These are phyloP conservation scores for Ceratocystiopsis sp. DNA, from an alignment of 2,329 filamentous ascomycete genomes.

Conservation along the genomic window DNA sequence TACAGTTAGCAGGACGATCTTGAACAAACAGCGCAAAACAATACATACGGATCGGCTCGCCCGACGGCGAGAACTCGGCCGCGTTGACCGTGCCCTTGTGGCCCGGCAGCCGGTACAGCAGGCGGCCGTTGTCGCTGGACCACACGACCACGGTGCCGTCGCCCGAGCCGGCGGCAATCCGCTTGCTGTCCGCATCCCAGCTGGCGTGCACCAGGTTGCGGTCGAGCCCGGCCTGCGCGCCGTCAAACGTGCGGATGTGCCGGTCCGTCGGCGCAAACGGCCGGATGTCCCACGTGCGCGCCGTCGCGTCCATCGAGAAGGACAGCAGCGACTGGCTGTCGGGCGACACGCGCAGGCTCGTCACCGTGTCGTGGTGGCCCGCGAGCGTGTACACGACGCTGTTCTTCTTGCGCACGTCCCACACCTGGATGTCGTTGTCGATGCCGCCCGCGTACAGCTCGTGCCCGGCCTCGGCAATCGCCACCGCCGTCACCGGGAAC, in stretches of 20 bases:
- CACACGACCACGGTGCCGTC: slow-evolving; percentile 86
- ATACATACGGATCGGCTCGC: slow-evolving; percentile 80
- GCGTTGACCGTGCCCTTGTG: slow-evolving; percentile 93
- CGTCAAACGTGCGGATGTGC: slow-evolving; percentile 76
- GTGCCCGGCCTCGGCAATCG: slow-evolving; percentile 84
- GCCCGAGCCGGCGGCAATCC: slow-evolving; percentile 73
- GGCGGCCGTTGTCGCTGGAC: slow-evolving; percentile 74
- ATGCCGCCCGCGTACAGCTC: slow-evolving; percentile 91
- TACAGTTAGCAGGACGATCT: slow-evolving; percentile 18
- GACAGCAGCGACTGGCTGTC: slow-evolving; percentile 83
- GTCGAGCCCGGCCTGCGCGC: slow-evolving; percentile 73
- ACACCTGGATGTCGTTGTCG: slow-evolving; percentile 93
- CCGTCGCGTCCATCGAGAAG: slow-evolving; percentile 86
- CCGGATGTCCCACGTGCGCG: slow-evolving; percentile 87
- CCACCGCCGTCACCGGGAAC: slow-evolving; percentile 81
- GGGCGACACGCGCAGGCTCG: slow-evolving; percentile 78
- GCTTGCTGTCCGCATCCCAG: slow-evolving; percentile 77
- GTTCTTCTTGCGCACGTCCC: slow-evolving; percentile 79
- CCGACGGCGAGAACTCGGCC: slow-evolving; percentile 71
- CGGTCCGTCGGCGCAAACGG: slow-evolving; percentile 84
- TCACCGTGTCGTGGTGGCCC: slow-evolving; percentile 84
- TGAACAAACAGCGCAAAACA: too few species aligned
- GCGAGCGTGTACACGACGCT: slow-evolving; percentile 71
- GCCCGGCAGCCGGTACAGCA: slow-evolving; percentile 86
- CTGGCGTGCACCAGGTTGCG: slow-evolving; percentile 82